These are phyloP conservation scores for Solanum rostratum DNA, from an alignment of 257 asterid genomes.

Conservation along the genomic window DNA sequence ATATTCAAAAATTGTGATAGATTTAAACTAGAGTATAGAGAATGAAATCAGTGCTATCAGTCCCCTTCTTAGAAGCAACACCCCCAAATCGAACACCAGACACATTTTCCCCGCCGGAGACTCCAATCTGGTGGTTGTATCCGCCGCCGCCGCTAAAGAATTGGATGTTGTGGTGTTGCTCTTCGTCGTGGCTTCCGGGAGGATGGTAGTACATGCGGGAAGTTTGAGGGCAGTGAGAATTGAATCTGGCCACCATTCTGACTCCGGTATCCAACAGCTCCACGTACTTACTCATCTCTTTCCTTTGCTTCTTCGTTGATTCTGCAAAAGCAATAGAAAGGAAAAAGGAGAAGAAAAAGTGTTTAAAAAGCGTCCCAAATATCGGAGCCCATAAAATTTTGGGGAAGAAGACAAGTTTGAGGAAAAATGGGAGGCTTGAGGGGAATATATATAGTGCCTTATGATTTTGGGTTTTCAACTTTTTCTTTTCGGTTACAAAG, in stretches of 20 bases:
- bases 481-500: neutral
- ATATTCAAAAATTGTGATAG: neutral
- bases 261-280: constrained; percentile 41
- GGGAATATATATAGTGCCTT: neutral
- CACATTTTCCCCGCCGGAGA: neutral
- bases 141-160: neutral
- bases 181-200: constrained; percentile 12
- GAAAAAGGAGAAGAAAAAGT: neutral
- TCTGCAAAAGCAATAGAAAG: neutral
- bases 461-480: neutral
- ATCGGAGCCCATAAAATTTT: constrained; percentile 1
- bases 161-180: neutral
- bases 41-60: constrained; percentile 47
- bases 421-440: neutral
- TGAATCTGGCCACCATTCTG: constrained; percentile 37
- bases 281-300: constrained; percentile 29
- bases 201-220: constrained; percentile 70
- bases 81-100: neutral
- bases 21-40: constrained; percentile 28
- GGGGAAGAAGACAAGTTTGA: neutral
- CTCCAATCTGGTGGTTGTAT: neutral
- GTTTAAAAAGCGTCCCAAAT: neutral
- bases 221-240: constrained; percentile 67
- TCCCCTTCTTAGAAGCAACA: constrained; percentile 1
- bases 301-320: neutral